A percentile compares a stretch with the other conserved stretches of the same genome.
Conservation (phyloP, 73 alveolate genomes). For the Paramecium caudatum region DNA sequence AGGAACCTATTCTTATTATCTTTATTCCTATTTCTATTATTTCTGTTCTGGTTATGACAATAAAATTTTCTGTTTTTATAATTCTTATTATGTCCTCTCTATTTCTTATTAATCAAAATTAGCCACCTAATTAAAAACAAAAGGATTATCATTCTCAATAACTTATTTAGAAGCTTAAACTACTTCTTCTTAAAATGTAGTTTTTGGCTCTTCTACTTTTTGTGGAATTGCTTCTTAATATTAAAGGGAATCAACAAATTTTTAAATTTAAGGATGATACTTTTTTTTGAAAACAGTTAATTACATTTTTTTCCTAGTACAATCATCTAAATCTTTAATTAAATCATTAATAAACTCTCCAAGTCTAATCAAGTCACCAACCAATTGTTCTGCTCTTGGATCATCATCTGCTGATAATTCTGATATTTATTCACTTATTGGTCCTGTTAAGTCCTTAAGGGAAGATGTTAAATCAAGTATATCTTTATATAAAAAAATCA, state of each 20-base stretch:
- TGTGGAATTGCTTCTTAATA: not conserved
- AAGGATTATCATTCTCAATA: constrained; percentile 24
- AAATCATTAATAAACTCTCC: not conserved
- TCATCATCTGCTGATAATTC: not conserved
- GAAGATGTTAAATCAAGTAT: not conserved
- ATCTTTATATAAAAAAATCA: not conserved
- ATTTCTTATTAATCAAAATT: not conserved
- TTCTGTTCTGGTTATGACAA: not conserved
- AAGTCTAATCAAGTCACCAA: not conserved
- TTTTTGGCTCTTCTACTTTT: not conserved
- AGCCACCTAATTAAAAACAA: constrained; percentile 4
- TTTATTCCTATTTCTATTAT: not conserved
- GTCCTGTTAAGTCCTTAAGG: not conserved
- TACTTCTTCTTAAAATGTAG: not conserved
- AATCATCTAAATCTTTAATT: not conserved
- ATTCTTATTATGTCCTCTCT: not conserved
- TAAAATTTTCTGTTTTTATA: not conserved
- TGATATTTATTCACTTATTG: not conserved
- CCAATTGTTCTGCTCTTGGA: not conserved
- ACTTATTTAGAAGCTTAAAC: not conserved
- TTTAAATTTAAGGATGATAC: not conserved
- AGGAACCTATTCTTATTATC: constrained; percentile 1
- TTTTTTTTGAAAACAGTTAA: not conserved
- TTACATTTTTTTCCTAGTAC: not conserved
- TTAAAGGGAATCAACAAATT: not conserved